These are phyloP conservation scores for Claviceps fusiformis DNA, from an alignment of 2,329 filamentous ascomycete genomes.

Conservation along the genomic window DNA sequence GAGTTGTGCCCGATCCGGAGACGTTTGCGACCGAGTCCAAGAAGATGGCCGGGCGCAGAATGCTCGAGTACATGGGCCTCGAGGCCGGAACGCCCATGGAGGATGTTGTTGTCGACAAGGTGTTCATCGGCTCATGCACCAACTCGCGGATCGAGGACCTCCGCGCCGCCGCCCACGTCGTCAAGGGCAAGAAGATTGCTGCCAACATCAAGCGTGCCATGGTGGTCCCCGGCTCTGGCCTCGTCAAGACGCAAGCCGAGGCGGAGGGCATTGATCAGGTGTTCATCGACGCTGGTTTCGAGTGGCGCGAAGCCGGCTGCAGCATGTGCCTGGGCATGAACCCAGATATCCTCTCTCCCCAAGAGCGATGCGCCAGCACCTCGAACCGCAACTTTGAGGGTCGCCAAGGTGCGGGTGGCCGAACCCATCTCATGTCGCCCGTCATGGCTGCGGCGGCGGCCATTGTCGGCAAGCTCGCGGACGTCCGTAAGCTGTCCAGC, in stretches of 20 bases:
- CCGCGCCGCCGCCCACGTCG: constrained; percentile 70
- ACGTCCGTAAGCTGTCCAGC: constrained; percentile 67
- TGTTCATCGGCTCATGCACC: constrained; percentile 96
- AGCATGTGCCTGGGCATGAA: constrained; percentile 99
- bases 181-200: constrained; percentile 78
- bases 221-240: constrained; percentile 89
- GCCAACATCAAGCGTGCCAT: constrained; percentile 84
- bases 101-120: constrained; percentile 85
- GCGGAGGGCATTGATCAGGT: constrained; percentile 85
- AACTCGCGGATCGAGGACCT: constrained; percentile 96
- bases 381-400: constrained; percentile 98
- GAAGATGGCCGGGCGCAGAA: constrained; percentile 65
- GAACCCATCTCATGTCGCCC: constrained; percentile 93
- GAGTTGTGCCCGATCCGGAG: constrained; percentile 77
- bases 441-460: constrained; percentile 91
- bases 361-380: constrained; percentile 88
- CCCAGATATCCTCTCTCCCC: constrained; percentile 84
- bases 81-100: constrained; percentile 77
- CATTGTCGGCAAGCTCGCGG: constrained; percentile 79
- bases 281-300: constrained; percentile 83
- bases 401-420: constrained; percentile 78
- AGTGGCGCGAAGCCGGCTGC: constrained; percentile 97
- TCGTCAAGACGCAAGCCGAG: constrained; percentile 88
- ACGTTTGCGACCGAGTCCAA: constrained; percentile 69
- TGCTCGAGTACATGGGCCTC: constrained; percentile 94